Evolutionary conservation across 768 basidiomycete species (phyloP).

Genomic region (Hygrocybe punicea): DNA sequence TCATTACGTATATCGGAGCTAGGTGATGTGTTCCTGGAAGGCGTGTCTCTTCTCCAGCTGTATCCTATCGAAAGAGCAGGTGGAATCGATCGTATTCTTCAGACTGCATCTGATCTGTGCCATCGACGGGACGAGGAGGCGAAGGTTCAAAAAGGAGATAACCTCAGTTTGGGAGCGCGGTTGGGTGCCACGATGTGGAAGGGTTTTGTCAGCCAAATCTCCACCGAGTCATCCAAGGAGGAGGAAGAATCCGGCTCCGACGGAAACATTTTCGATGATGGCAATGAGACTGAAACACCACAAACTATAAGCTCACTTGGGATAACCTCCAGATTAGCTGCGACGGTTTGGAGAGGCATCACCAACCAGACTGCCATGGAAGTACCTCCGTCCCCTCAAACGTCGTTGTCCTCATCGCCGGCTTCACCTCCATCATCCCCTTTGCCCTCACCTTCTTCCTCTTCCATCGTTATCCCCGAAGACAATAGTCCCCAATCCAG

Average conservation of each 20-base stretch:
- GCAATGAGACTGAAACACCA: constrained; percentile 46
- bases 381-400: constrained; percentile 42
- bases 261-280: constrained; percentile 34
- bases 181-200: constrained; percentile 64
- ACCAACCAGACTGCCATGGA: constrained; percentile 76
- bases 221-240: constrained; percentile 37
- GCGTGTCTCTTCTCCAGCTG: constrained; percentile 56
- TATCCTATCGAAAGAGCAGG: constrained; percentile 67
- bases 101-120: constrained; percentile 61
- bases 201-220: constrained; percentile 55
- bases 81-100: constrained; percentile 67
- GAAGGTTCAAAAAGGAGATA: constrained; percentile 30
- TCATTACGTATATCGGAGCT: constrained; percentile 49
- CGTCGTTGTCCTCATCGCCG: constrained; percentile 34
- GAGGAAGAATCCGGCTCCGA: constrained; percentile 24
- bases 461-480: neutral
- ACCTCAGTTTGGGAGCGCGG: constrained; percentile 50
- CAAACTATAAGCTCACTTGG: constrained; percentile 26
- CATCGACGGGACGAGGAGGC: constrained; percentile 46
- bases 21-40: constrained; percentile 64
- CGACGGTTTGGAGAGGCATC: constrained; percentile 71
- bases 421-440: constrained; percentile 25
- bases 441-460: constrained; percentile 11
- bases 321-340: constrained; percentile 53
- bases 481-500: constrained; percentile 18